Evolutionary conservation across 83 land plant genomes (phyloP), one percentile per base, ranked within the genome.

Genomic region (Thuja plicata): DNA sequence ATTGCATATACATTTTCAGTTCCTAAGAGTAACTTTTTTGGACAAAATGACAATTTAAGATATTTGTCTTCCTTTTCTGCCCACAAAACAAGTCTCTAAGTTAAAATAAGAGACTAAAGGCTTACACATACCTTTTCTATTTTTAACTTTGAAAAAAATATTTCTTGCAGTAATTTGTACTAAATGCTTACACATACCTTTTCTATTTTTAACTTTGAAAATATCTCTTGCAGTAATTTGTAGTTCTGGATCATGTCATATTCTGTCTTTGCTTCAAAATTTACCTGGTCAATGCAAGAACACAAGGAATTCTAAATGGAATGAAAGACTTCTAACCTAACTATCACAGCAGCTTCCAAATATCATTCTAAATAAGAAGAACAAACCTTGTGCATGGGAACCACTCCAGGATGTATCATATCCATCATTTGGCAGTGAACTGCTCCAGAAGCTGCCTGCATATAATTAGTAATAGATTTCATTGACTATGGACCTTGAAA

Each of bases 371-470:
- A 32, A 8, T 48, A 50, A 6, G 35, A 30, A 15, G 66, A 60
- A 30, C 24, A 79, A 38, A 95, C 98, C 94, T 95, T 96, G 92
- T 96, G 97, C 94, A 96, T 95, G 15, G 98, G 98, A 83, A 95
- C 97, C 70, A 92, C 91, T 87, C 98, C 98, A 21, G 96, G 98
- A 85, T 95, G 95, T 15, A 89, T 89, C 91, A 92, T 89, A 85
- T 96, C 96, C 90, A 95, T 92, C 93, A 96, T 70, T 87, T 96
- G 97, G 79, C 98, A 96, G 45, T 95, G 97, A 9, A 96, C 96
- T 88, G 98, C 97, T 52, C 97, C 98, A 30, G 96, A 95, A 21
- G 95, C 95, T 45, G 93, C 96, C 96, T 96, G 90, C 83, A 62
- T 34, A 40, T 40, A 62, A 52, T 30, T 16, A 87, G 38, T 70